phyloP scores from a whole-genome alignment of 345 rosid species.

The Euphorbia peplus region DNA sequence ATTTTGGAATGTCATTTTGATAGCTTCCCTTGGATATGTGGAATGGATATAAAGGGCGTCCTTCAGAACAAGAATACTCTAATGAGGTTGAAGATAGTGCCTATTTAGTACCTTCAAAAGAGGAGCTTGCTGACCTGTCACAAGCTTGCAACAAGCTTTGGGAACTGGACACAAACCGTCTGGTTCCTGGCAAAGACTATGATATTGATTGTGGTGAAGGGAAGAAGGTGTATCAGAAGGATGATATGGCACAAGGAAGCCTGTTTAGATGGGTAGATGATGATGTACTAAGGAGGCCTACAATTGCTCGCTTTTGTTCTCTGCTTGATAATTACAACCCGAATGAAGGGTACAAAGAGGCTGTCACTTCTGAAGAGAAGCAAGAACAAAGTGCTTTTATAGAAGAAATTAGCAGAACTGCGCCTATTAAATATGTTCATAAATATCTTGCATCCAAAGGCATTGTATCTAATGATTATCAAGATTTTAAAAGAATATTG shows the following conservation, averaged over 20 bases:
- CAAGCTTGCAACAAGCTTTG: conserved; percentile 86
- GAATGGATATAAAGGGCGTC: conserved; percentile 62
- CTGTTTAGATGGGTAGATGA: conserved; percentile 68
- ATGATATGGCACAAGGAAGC: conserved; percentile 76
- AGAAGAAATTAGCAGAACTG: conserved; percentile 91
- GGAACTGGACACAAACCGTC: conserved; percentile 78
- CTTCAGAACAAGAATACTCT: conserved; percentile 68
- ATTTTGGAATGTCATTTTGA: conserved; percentile 1
- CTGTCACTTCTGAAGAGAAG: conserved; percentile 74
- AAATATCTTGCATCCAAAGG: conserved; percentile 59
- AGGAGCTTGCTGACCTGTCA: conserved; percentile 72
- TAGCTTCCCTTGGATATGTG: conserved; percentile 75
- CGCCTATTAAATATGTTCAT: conserved; percentile 79
- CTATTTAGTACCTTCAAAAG: conserved; percentile 51
- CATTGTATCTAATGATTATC: conserved; percentile 54
- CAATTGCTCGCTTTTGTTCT: conserved; percentile 78
- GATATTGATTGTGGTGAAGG: conserved; percentile 91
- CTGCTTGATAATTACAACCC: conserved; percentile 93
- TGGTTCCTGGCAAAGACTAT: conserved; percentile 77
- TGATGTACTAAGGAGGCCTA: conserved; percentile 64
- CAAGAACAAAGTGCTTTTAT: conserved; percentile 85
- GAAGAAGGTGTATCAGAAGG: conserved; percentile 63
- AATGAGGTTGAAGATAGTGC: conserved; percentile 45
- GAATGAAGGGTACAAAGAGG: conserved; percentile 67
- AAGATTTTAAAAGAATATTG: conserved; percentile 68